Conservation (phyloP, 805 yeast species). For the Myxozyma melibiosi region DNA sequence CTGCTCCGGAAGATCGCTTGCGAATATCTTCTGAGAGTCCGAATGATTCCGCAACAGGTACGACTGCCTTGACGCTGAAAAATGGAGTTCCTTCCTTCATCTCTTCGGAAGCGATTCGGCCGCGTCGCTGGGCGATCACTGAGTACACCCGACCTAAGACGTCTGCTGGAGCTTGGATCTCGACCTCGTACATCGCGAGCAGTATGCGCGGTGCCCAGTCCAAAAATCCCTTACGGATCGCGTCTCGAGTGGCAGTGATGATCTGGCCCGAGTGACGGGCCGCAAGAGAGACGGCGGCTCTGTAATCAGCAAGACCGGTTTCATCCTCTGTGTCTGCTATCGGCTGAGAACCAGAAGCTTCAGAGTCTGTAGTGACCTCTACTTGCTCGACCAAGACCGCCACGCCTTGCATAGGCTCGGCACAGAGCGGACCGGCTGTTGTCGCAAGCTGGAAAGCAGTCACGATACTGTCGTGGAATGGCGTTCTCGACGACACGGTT, state of each 20-base stretch:
- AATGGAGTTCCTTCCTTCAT: constrained; percentile 98
- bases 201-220: constrained; percentile 87
- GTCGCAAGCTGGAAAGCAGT: constrained; percentile 86
- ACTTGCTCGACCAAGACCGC: constrained; percentile 55
- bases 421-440: constrained; percentile 82
- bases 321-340: constrained; percentile 21
- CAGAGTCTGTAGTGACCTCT: constrained; percentile 31
- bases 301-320: neutral
- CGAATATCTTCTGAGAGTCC: constrained; percentile 95
- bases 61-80: constrained; percentile 77
- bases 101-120: constrained; percentile 84
- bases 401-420: constrained; percentile 86
- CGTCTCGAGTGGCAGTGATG: constrained; percentile 70
- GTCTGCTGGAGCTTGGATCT: constrained; percentile 92
- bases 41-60: constrained; percentile 95
- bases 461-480: constrained; percentile 55
- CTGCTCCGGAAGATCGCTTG: constrained; percentile 93
- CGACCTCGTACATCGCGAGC: constrained; percentile 92
- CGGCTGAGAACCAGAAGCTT: constrained; percentile 20
- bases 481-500: constrained; percentile 8
- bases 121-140: constrained; percentile 86
- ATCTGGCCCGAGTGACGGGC: constrained; percentile 68
- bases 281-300: constrained; percentile 36
- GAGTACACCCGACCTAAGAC: constrained; percentile 94
- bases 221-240: constrained; percentile 68